Evolutionary conservation across 306 rosid species (phyloP).

Genomic region (Quercus robur): DNA sequence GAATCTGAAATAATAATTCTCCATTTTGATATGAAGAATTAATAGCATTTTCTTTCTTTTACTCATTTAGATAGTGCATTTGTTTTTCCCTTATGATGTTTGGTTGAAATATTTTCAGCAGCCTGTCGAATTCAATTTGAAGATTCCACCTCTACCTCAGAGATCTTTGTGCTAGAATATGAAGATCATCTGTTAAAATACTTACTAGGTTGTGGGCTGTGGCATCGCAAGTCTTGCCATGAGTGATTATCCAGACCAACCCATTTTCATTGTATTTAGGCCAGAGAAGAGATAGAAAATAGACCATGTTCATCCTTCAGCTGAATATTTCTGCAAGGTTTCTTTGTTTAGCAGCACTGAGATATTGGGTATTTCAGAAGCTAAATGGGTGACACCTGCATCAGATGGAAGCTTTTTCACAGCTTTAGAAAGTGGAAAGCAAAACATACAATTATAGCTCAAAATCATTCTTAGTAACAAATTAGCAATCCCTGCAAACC

Average conservation of each 20-base stretch:
- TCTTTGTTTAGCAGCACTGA: slow-evolving; percentile 70
- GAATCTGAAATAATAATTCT: slow-evolving; percentile 13
- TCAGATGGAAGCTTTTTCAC: slow-evolving; percentile 19
- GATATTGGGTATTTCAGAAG: slow-evolving; percentile 72
- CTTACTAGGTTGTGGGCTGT: slow-evolving; percentile 74
- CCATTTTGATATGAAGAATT: not conserved
- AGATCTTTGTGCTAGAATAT: slow-evolving; percentile 58
- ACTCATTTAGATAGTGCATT: not conserved
- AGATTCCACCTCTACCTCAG: slow-evolving; percentile 69
- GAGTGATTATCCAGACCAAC: slow-evolving; percentile 69
- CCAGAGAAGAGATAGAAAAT: slow-evolving; percentile 71
- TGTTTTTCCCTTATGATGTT: not conserved
- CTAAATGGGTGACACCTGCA: slow-evolving; percentile 73
- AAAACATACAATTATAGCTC: slow-evolving; percentile 23
- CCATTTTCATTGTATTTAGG: slow-evolving; percentile 71
- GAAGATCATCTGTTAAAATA: slow-evolving; percentile 49
- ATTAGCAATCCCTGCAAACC: slow-evolving; percentile 20
- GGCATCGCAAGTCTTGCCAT: slow-evolving; percentile 50
- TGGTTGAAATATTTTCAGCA: slow-evolving; percentile 30
- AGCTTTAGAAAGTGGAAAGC: slow-evolving; percentile 20
- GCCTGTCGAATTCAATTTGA: slow-evolving; percentile 63
- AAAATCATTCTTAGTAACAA: slow-evolving; percentile 38
- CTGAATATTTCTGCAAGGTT: slow-evolving; percentile 81
- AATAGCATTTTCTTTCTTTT: not conserved
- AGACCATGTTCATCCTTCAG: slow-evolving; percentile 62